A percentile compares a stretch with the other conserved stretches of the same genome.
Conservation (phyloP, 495 filamentous ascomycete genomes). For the Lentithecium fluviatile region DNA sequence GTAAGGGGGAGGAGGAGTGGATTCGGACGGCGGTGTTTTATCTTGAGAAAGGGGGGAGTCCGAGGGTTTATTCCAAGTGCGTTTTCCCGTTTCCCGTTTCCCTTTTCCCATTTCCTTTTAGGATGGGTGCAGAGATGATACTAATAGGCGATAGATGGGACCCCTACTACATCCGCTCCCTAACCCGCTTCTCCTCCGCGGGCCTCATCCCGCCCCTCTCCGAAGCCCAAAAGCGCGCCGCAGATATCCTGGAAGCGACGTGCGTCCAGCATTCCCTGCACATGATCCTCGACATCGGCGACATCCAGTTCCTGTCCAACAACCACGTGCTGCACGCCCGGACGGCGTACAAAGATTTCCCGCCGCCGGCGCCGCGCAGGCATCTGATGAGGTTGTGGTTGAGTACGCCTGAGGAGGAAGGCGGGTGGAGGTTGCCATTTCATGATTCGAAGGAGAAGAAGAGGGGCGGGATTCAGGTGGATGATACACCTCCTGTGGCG, state of each 20-base stretch:
- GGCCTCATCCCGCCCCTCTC: conserved; percentile 42
- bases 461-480: conserved; percentile 81
- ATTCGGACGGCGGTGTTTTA: conserved; percentile 74
- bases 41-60: conserved; percentile 57
- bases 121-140: too few species aligned
- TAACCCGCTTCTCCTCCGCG: conserved; percentile 41
- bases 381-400: conserved; percentile 83
- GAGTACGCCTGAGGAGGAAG: conserved; percentile 74
- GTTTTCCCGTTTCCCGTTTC: too few species aligned
- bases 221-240: conserved; percentile 35
- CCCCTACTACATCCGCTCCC: conserved; percentile 42
- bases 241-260: conserved; percentile 39
- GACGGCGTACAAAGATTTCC: conserved; percentile 45
- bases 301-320: conserved; percentile 45
- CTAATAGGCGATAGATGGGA: conserved; percentile 35
- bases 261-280: conserved; percentile 41
- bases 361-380: conserved; percentile 37
- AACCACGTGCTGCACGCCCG: conserved; percentile 43
- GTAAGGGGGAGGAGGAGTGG: conserved; percentile 70
- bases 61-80: conserved; percentile 55
- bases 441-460: conserved; percentile 79
- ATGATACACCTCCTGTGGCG: conserved; percentile 66
- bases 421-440: conserved; percentile 82
- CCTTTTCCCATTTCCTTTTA: too few species aligned
- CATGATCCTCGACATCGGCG: conserved; percentile 46